Evolutionary conservation across 2,329 filamentous ascomycete genomes (phyloP).

Genomic region (Beauveria pseudobassiana): DNA sequence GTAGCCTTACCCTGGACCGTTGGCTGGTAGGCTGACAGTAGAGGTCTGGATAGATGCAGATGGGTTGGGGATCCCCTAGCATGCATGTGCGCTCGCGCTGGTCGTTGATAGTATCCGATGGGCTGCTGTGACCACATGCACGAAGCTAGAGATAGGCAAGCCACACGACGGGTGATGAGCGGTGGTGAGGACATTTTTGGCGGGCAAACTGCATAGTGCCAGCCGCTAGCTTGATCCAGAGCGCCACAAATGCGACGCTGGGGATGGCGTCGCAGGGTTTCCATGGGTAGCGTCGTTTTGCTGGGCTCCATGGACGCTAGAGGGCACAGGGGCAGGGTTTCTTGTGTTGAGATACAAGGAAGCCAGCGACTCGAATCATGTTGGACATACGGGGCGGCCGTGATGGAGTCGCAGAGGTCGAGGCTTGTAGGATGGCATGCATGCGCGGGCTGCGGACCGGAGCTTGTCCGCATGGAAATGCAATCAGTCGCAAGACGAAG

Average conservation of each 20-base stretch:
- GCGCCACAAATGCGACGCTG: constrained; percentile 1
- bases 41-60: not conserved
- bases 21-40: not conserved
- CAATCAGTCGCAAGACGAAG: not conserved
- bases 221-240: not conserved
- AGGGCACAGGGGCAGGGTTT: not conserved
- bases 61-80: constrained; percentile 1
- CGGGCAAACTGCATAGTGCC: not conserved
- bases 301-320: not conserved
- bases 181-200: not conserved
- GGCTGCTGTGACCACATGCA: not conserved
- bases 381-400: not conserved
- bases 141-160: not conserved
- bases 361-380: not conserved
- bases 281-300: not conserved
- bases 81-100: not conserved
- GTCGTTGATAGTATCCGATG: not conserved
- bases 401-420: not conserved
- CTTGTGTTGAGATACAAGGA: not conserved
- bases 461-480: not conserved
- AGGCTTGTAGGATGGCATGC: not conserved
- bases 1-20: constrained; percentile 4
- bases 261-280: not conserved
- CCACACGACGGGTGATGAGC: constrained; percentile 1
- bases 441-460: not conserved